Evolutionary conservation across 1,284 basidiomycete genomes (phyloP).

Genomic region (Marasmius sp.): DNA sequence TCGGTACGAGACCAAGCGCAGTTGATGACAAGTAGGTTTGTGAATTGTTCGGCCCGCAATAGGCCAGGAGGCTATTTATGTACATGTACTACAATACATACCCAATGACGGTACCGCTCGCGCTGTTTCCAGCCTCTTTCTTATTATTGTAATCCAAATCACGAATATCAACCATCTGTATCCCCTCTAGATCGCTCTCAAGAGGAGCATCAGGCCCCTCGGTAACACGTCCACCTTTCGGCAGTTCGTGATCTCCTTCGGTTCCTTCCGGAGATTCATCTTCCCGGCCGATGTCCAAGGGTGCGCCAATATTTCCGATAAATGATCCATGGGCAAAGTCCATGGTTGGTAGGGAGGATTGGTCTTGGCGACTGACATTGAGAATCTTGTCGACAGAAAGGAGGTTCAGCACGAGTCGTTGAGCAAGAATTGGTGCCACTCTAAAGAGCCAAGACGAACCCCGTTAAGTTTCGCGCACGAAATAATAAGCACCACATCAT

Average conservation of each 20-base stretch:
- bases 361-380: background rate
- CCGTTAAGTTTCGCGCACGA: background rate
- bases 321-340: background rate
- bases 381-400: background rate
- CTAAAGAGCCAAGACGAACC: background rate
- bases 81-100: background rate
- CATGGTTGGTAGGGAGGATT: background rate
- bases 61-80: background rate
- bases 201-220: background rate
- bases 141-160: background rate
- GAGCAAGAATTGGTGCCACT: background rate
- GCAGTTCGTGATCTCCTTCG: background rate
- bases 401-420: background rate
- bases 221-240: no score
- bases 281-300: background rate
- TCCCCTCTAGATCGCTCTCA: background rate
- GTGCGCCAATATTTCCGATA: slow-evolving; percentile 1
- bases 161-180: background rate
- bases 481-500: background rate
- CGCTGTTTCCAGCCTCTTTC: background rate
- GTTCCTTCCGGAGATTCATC: background rate
- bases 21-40: no score
- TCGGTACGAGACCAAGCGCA: background rate
- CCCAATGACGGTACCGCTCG: background rate
- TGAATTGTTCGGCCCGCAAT: no score